A percentile compares a stretch with the other conserved stretches of the same genome.
Evolutionary conservation across 225 moss, liverwort and hornwort genomes (phyloP).

Genomic region (Pleurozium schreberi): DNA sequence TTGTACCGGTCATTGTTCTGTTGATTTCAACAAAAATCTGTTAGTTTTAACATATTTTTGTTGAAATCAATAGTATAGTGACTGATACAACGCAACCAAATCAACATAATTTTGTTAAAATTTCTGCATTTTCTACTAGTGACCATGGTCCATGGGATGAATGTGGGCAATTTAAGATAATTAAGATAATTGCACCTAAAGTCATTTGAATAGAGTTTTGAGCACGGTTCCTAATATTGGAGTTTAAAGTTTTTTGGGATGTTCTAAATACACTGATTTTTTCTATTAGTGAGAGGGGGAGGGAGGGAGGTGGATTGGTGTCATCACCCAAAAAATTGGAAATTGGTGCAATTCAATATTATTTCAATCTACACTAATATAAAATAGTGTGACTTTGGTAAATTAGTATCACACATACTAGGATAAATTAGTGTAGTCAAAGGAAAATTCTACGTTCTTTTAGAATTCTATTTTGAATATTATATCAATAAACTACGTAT

Average conservation of each 20-base stretch:
- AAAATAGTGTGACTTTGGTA: not conserved
- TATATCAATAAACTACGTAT: not conserved
- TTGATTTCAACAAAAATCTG: too few relatives aligned
- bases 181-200: not conserved
- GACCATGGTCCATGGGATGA: not conserved
- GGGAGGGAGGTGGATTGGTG: too few relatives aligned
- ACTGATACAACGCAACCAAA: too few relatives aligned
- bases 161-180: not conserved
- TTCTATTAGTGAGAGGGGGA: accelerated
- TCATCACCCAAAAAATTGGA: not conserved
- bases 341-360: not conserved
- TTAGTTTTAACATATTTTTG: too few relatives aligned
- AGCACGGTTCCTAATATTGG: not conserved
- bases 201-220: accelerated
- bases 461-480: too few relatives aligned
- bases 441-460: not conserved
- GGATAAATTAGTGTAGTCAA: not conserved
- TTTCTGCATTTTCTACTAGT: too few relatives aligned
- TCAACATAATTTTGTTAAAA: too few relatives aligned
- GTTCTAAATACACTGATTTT: not conserved
- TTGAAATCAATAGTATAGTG: too few relatives aligned
- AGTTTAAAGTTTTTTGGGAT: accelerated
- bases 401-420: not conserved
- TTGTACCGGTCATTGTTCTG: too few relatives aligned
- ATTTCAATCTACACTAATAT: not conserved